A percentile compares a stretch with the other conserved stretches of the same genome.
Evolutionary conservation across 2,329 filamentous ascomycete species (phyloP).

Genomic region (Setomelanomma holmii): DNA sequence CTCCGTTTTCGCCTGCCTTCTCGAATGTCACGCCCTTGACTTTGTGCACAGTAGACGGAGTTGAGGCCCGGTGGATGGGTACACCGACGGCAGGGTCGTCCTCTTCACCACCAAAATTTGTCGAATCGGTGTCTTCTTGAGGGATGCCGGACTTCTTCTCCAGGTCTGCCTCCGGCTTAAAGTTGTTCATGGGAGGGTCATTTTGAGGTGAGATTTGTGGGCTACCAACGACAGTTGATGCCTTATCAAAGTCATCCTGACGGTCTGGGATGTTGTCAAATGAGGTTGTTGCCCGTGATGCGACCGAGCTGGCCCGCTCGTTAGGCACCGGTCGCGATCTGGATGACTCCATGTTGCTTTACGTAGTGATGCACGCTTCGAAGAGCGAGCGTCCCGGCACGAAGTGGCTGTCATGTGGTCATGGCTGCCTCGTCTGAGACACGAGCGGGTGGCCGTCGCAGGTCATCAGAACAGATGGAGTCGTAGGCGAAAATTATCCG

Average conservation of each 20-base stretch:
- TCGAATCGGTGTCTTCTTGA: slow-evolving; percentile 38
- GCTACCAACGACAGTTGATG: slow-evolving; percentile 34
- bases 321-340: slow-evolving; percentile 25
- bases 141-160: slow-evolving; percentile 39
- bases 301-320: slow-evolving; percentile 34
- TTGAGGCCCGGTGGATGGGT: slow-evolving; percentile 49
- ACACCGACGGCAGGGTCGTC: slow-evolving; percentile 49
- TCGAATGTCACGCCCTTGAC: slow-evolving; percentile 49
- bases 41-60: slow-evolving; percentile 48
- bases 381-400: neutral
- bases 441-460: too few relatives aligned
- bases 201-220: slow-evolving; percentile 30
- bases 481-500: too few relatives aligned
- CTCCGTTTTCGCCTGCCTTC: slow-evolving; percentile 52
- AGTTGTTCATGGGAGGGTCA: slow-evolving; percentile 34
- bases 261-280: slow-evolving; percentile 37
- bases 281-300: slow-evolving; percentile 30
- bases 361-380: neutral
- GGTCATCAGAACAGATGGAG: too few relatives aligned
- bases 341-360: slow-evolving; percentile 26
- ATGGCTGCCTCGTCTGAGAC: neutral
- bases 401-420: neutral
- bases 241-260: slow-evolving; percentile 33
- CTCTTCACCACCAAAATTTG: slow-evolving; percentile 51
- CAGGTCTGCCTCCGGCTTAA: slow-evolving; percentile 41